Base-by-base conservation (phyloP, 208 protist species). In the Zelonia costaricensis region DNA sequence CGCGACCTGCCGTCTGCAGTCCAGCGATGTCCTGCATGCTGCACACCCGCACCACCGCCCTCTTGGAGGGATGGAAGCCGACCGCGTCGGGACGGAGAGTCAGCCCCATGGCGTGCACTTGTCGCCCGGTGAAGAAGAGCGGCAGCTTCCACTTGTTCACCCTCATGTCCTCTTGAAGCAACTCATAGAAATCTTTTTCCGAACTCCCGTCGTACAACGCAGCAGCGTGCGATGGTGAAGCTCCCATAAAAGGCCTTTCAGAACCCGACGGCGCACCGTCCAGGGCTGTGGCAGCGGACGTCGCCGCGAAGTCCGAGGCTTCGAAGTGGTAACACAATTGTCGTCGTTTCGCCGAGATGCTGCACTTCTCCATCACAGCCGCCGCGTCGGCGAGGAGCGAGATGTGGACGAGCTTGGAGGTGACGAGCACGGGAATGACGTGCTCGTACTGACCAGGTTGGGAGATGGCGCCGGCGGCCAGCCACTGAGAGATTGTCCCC, bases 321-420 rank as follows among this genome's bases (percentile, higher is more conserved):
- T n/a, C n/a, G n/a, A n/a, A n/a, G n/a, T n/a, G n/a, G n/a, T n/a
- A 38, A 43, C 4, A 57, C 13, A 13, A 57, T 31, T 4, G 8
- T 28, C 78, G 62, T 0, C 42, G 71, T 22, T 81, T 82, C 0
- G 64, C 51, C 2, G 72, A 77, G 22, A 94, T 88, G 61, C 66
- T 69, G n/a, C 38, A 69, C 3, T 62, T 16, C n/a, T 56, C 25
- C 39, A 94, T 31, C 8, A 94, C 18, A 12, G 69, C 59, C 61
- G 54, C 53, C 30, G 68, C 78, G 42, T 89, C 60, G 0, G 60
- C 53, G 4, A 94, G 27, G 15, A 89, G 66, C n/a, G 88, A 94
- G 59, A 94, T 82, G 54, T 94, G 88, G 9, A 92, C 60, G 1
- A 92, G 44, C 51, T 82, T 81, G 0, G 63, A 66, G 3, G 40